These are phyloP conservation scores for Colletotrichum australisinense DNA, from an alignment of 2,329 filamentous ascomycete genomes.

Conservation along the genomic window DNA sequence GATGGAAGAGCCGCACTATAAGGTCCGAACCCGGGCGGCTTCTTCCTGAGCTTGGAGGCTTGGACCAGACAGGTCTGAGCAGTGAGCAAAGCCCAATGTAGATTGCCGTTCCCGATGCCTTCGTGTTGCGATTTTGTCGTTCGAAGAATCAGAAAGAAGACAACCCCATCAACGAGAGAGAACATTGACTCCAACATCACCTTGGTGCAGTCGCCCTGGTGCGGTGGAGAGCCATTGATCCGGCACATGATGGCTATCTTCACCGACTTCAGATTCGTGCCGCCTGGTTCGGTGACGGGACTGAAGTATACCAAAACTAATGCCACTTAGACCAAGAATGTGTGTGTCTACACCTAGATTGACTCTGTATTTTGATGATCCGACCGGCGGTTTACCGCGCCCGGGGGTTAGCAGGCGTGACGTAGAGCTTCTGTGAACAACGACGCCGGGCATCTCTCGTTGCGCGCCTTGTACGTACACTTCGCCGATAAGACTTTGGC, in stretches of 20 bases:
- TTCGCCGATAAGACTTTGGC: background rate
- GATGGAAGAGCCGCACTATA: too few relatives aligned
- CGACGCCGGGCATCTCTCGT: background rate
- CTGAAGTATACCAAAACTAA: background rate
- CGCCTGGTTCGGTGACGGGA: background rate
- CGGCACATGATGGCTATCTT: background rate
- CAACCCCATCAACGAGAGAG: too few relatives aligned
- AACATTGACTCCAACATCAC: too few relatives aligned
- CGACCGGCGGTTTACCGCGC: constrained; percentile 2
- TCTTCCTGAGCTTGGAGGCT: too few relatives aligned
- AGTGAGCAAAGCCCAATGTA: too few relatives aligned
- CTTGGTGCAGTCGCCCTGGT: too few relatives aligned
- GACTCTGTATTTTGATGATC: constrained; percentile 5
- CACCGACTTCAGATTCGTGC: too few relatives aligned
- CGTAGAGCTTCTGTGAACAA: background rate
- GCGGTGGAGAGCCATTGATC: background rate
- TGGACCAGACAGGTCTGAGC: too few relatives aligned
- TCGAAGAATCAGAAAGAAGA: too few relatives aligned
- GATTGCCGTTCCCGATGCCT: too few relatives aligned
- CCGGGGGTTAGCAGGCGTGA: background rate
- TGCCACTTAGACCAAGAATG: constrained; percentile 11
- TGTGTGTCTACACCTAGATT: constrained; percentile 20
- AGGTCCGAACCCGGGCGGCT: too few relatives aligned
- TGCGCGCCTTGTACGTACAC: background rate
- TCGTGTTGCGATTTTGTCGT: too few relatives aligned